Base-by-base conservation (phyloP, 2,329 filamentous ascomycete species). In the Alternaria hordeiaustralica region DNA sequence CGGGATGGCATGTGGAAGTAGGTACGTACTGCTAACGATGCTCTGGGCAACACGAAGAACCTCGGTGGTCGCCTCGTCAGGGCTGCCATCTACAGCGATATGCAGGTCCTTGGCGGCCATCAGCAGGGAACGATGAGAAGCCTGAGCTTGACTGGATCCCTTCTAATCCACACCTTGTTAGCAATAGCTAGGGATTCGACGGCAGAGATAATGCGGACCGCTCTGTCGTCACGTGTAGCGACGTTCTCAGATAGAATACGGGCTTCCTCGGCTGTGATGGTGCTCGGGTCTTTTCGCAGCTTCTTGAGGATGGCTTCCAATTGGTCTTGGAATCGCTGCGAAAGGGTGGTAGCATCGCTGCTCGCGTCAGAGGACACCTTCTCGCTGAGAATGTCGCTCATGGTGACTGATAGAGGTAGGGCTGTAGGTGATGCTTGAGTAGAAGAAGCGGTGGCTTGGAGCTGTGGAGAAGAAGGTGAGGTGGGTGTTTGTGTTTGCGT, bases 181-280 rank as follows among this genome's bases (percentile, higher is more conserved):
- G 66, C 68, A 62, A 62, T 59, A 36, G 73, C 77, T 21, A 77
- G 55, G 18, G 71, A 62, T 50, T 73, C 69, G 12, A 78, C 66
- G n/a, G 73, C 74, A 36, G 73, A 73, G 50, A 76, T 72, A 68
- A 78, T 73, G 28, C 63, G 67, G 25, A 73, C 73, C 15, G 73
- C 71, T 49, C 55, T 60, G 26, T 64, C 50, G 59, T 77, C 71
- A 20, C 43, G 50, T 11, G 63, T 69, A 44, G 71, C 70, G 53
- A 66, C 68, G 46, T 75, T 67, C 64, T 75, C 73, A 53, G 70
- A 70, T 33, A 79, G 69, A 30, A 70, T 66, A 21, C 69, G 75
- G 65, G 72, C 74, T 58, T 79, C 77, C 30, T 76, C 75, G 12
- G 69, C 61, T 15, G 73, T 78, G 64, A 79, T 73, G 64, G 64